phyloP scores from a whole-genome alignment of 306 rosid species.

The Medicago truncatula region DNA sequence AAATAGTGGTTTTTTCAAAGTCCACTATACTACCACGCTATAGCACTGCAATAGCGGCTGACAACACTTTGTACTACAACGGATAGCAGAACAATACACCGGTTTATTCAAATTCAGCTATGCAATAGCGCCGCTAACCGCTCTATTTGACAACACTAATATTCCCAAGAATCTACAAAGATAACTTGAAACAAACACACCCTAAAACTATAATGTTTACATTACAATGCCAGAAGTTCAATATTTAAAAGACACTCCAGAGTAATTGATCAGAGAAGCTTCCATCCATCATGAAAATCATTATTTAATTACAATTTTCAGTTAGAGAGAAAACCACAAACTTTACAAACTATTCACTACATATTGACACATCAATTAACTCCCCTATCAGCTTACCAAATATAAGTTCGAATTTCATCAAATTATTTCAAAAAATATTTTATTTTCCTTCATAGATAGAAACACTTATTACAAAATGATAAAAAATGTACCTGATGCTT shows the following conservation, averaged over 20 bases:
- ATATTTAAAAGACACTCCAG: neutral
- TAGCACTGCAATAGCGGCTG: too few species aligned
- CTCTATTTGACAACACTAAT: too few species aligned
- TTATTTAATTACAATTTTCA: neutral
- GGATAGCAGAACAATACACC: too few species aligned
- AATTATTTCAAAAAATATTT: neutral
- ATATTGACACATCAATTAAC: neutral
- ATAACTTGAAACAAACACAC: neutral
- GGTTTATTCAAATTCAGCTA: too few species aligned
- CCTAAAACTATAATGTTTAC: neutral
- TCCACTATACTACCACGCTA: too few species aligned
- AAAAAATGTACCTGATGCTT: slow-evolving; percentile 65
- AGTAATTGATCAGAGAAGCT: neutral
- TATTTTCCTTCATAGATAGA: neutral
- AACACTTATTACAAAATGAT: too few species aligned
- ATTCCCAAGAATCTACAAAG: too few species aligned
- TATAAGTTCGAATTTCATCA: neutral
- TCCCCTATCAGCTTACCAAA: neutral
- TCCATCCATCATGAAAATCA: neutral
- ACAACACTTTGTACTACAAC: too few species aligned
- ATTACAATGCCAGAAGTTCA: neutral
- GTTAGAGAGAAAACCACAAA: neutral
- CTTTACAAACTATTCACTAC: neutral
- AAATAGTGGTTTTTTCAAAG: too few species aligned
- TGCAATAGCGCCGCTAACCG: too few species aligned